These are phyloP conservation scores for Taphrina deformans DNA, from an alignment of 1,139 yeast genomes.

Conservation along the genomic window DNA sequence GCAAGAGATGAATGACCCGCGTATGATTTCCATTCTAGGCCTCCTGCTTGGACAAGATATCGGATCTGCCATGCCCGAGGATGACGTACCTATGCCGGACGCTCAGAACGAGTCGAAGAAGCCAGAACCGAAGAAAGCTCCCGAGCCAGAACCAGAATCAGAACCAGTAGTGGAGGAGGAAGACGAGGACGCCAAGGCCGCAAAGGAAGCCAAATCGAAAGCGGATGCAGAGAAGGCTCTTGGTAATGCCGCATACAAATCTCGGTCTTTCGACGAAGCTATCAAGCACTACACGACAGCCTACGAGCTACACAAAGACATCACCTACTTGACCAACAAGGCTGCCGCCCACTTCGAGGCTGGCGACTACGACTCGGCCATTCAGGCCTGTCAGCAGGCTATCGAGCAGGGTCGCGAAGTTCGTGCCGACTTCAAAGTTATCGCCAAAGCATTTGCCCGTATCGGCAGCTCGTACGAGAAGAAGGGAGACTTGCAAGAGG, in stretches of 20 bases:
- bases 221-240: constrained; percentile 82
- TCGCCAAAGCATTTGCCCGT: constrained; percentile 90
- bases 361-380: constrained; percentile 84
- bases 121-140: constrained; percentile 40
- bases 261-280: constrained; percentile 89
- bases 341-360: constrained; percentile 98
- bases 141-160: constrained; percentile 43
- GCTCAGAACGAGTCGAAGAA: constrained; percentile 43
- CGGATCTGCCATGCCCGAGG: constrained; percentile 39
- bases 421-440: constrained; percentile 86
- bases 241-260: constrained; percentile 85
- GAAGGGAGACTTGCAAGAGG: constrained; percentile 66
- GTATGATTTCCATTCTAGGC: constrained; percentile 86
- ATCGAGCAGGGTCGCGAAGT: constrained; percentile 84
- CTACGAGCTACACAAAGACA: constrained; percentile 77
- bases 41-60: constrained; percentile 56
- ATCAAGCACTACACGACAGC: constrained; percentile 83
- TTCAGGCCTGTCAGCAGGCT: constrained; percentile 76
- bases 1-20: constrained; percentile 60
- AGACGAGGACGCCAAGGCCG: constrained; percentile 45
- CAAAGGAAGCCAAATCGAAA: constrained; percentile 50
- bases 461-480: constrained; percentile 81
- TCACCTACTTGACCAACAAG: constrained; percentile 90
- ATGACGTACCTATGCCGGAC: constrained; percentile 40
- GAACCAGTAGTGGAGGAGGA: constrained; percentile 41